Evolutionary conservation across 495 filamentous ascomycete genomes (phyloP).

Genomic region (Penicillium ucsense): DNA sequence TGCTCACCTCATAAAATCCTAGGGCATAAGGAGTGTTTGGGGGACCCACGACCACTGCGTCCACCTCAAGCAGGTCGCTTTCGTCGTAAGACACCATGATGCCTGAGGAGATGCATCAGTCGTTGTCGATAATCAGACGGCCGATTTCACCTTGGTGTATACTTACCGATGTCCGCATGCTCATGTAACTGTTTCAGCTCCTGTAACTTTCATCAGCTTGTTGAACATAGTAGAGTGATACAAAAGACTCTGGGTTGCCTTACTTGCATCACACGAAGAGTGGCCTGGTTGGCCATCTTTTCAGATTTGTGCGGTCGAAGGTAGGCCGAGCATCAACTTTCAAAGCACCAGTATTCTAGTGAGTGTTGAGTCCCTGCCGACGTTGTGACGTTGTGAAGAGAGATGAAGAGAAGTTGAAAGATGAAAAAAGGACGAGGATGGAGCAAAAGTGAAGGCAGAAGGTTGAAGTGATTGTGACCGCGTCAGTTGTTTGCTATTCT

Average conservation of each 20-base stretch:
- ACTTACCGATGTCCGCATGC: conserved; percentile 10
- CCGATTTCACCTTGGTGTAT: neutral
- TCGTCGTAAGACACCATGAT: conserved; percentile 65
- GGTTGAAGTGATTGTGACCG: too few species aligned
- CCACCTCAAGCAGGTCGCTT: conserved; percentile 77
- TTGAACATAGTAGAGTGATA: neutral
- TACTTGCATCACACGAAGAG: conserved; percentile 12
- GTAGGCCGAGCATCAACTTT: too few species aligned
- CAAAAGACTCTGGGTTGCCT: neutral
- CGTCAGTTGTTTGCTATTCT: too few species aligned
- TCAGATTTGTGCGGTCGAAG: neutral
- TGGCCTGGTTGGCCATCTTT: conserved; percentile 10
- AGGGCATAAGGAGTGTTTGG: conserved; percentile 95
- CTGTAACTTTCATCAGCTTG: neutral
- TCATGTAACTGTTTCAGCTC: conserved; percentile 10
- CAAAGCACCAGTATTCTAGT: too few species aligned
- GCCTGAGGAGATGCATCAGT: conserved; percentile 1
- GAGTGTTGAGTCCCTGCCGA: too few species aligned
- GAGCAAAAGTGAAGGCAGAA: too few species aligned
- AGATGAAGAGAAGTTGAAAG: too few species aligned
- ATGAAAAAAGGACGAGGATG: too few species aligned
- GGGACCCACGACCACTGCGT: conserved; percentile 82
- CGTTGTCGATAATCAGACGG: neutral
- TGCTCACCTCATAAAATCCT: conserved; percentile 83
- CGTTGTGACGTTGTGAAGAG: too few species aligned